Percentiles rank a stretch among this genome's conserved stretches.
Evolutionary conservation across 2,329 filamentous ascomycete species (phyloP).

Genomic region (Alternaria hordeiaustralica): DNA sequence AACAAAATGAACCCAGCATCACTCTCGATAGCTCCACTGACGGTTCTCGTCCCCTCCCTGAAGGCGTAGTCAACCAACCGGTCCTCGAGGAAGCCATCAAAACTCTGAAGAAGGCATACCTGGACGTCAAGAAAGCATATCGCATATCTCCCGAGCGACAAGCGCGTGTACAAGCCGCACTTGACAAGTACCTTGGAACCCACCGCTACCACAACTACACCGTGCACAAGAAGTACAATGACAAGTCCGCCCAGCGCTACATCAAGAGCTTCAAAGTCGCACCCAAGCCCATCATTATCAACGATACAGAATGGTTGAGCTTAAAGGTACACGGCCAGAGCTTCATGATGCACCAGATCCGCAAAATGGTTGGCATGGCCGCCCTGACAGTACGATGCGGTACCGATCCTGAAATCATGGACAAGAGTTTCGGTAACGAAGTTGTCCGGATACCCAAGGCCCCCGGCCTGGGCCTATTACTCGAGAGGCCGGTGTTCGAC

Average conservation of each 20-base stretch:
- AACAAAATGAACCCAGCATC: conserved; percentile 33
- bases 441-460: conserved; percentile 93
- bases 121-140: conserved; percentile 82
- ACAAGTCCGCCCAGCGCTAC: conserved; percentile 84
- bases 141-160: conserved; percentile 77
- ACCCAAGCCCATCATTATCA: conserved; percentile 74
- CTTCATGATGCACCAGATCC: conserved; percentile 99
- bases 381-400: conserved; percentile 85
- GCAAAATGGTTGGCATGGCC: conserved; percentile 97
- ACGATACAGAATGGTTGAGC: conserved; percentile 93
- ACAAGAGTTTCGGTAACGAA: conserved; percentile 72
- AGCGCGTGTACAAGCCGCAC: conserved; percentile 74
- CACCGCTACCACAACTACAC: conserved; percentile 98
- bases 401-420: conserved; percentile 72
- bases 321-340: conserved; percentile 96
- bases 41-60: conserved; percentile 36
- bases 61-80: conserved; percentile 35
- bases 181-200: conserved; percentile 81
- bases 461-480: conserved; percentile 82
- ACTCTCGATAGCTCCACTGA: conserved; percentile 38
- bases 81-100: conserved; percentile 54
- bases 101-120: conserved; percentile 77
- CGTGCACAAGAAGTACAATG: conserved; percentile 80
- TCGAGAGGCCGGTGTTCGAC: conserved; percentile 92
- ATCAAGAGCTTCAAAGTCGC: conserved; percentile 88